These are phyloP conservation scores for Melampsora americana DNA, from an alignment of 1,284 basidiomycete genomes.

Conservation along the genomic window DNA sequence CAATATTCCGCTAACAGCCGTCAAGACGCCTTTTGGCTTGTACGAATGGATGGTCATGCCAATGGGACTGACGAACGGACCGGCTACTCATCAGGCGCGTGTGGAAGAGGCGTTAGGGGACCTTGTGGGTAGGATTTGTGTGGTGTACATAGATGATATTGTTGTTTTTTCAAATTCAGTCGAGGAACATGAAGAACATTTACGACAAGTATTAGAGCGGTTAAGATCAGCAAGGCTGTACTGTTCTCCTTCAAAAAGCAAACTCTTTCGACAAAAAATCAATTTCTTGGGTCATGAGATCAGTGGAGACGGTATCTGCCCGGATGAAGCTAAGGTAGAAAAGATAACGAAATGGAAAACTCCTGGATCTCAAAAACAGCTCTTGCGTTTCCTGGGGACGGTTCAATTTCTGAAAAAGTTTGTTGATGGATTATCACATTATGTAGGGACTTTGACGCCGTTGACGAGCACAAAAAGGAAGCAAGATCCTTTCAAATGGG, in stretches of 20 bases:
- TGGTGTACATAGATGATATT: slow-evolving; percentile 59
- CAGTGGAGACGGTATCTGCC: not conserved
- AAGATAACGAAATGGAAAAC: not conserved
- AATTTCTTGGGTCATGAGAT: slow-evolving; percentile 8
- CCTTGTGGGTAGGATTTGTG: slow-evolving; percentile 55
- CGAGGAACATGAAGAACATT: slow-evolving; percentile 53
- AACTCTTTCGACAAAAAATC: not conserved
- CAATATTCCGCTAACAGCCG: slow-evolving; percentile 55
- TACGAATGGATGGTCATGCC: slow-evolving; percentile 59
- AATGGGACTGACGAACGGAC: slow-evolving; percentile 55
- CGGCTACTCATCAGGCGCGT: slow-evolving; percentile 51
- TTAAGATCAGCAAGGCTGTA: not conserved
- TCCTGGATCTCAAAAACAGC: not conserved
- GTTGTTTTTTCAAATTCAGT: slow-evolving; percentile 56
- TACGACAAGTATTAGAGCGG: not conserved
- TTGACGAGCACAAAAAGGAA: not conserved
- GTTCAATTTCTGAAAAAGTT: slow-evolving; percentile 7
- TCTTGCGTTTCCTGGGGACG: not conserved
- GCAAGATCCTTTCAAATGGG: slow-evolving; percentile 21
- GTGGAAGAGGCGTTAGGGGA: slow-evolving; percentile 49
- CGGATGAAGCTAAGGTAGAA: slow-evolving; percentile 1
- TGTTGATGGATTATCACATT: not conserved
- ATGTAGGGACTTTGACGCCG: not conserved
- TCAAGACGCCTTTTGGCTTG: slow-evolving; percentile 56
- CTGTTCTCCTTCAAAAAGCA: slow-evolving; percentile 52